Evolutionary conservation across 495 filamentous ascomycete species (phyloP), one percentile per base, ranked within the genome.

Genomic region (Lindgomyces ingoldianus): DNA sequence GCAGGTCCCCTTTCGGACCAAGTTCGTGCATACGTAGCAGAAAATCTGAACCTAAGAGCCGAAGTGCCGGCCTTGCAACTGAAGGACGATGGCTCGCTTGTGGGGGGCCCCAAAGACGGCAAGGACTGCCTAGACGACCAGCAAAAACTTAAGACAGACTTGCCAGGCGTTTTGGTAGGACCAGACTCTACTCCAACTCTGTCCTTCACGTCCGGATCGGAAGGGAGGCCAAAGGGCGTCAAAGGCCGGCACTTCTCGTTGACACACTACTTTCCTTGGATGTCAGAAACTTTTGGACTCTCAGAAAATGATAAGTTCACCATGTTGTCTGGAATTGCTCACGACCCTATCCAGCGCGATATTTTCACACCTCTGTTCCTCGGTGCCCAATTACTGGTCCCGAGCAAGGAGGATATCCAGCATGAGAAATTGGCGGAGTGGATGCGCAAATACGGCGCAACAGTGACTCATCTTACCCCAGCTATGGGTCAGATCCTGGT

Each of bases 401-500:
- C 93, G 0, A 84, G 88, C 3, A 84, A 84, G 21, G 93, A 96
- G 57, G 87, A 92, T 69, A 98, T 98, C 41, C 84, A 88, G 51
- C 89, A 96, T 70, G 93, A 96, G 75, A 86, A 82, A 62, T 81
- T 98, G 19, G 92, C 91, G 1, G 90, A 95, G 69, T 97, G 94
- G 94, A 93, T 97, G 87, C 81, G 80, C 48, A 83, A 89, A 55
- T 84, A 92, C 70, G 77, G 82, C 54, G 85, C 89, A 14, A 96
- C 90, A 16, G 87, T 94, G 33, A 93, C 92, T 3, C 94, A 97
- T 72, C 79, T 98, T 16, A 98, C 94, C 0, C 94, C 94, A 4
- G 94, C 93, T 39, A 91, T 98, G 93, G 93, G 93, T 52, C 93
- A 98, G 71, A 94, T 98, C 53, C 80, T 98, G 0, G 89, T 96